A percentile compares a stretch with the other conserved stretches of the same genome.
These are phyloP conservation scores for Chalciporus piperatus DNA, from an alignment of 768 basidiomycete species.

Conservation along the genomic window DNA sequence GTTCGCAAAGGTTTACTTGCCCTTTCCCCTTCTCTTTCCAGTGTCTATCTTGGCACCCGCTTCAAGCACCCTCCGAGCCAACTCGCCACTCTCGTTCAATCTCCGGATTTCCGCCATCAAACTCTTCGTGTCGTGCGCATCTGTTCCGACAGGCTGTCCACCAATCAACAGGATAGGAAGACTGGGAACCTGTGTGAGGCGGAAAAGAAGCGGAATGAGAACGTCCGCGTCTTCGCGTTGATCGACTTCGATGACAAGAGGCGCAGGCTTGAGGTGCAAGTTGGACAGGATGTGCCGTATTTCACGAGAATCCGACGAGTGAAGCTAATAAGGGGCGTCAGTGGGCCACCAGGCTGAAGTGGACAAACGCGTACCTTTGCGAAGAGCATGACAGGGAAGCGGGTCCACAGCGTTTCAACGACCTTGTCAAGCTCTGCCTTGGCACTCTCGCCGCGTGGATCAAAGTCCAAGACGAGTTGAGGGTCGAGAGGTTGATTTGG, in stretches of 20 bases:
- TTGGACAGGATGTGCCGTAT: constrained; percentile 55
- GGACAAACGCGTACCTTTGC: constrained; percentile 50
- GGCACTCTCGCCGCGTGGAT: constrained; percentile 64
- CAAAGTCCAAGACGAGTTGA: constrained; percentile 79
- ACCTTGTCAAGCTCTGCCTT: constrained; percentile 56
- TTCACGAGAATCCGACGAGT: constrained; percentile 65
- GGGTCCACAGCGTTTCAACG: constrained; percentile 65
- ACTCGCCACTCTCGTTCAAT: constrained; percentile 48
- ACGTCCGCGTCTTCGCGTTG: constrained; percentile 67
- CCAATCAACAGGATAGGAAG: constrained; percentile 70
- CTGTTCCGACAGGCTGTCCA: constrained; percentile 52
- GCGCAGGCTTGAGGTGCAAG: constrained; percentile 58
- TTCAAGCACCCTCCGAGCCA: constrained; percentile 46
- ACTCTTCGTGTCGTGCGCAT: constrained; percentile 6
- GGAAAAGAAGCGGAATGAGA: constrained; percentile 56
- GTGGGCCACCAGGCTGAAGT: constrained; percentile 4
- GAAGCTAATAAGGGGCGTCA: constrained; percentile 39
- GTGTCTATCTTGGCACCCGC: constrained; percentile 59
- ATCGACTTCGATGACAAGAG: constrained; percentile 71
- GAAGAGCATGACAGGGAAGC: constrained; percentile 74
- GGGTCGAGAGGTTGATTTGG: constrained; percentile 69
- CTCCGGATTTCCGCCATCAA: constrained; percentile 48
- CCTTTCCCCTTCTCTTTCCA: constrained; percentile 51
- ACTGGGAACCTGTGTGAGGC: constrained; percentile 52
- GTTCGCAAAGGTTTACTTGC: constrained; percentile 3